Base-by-base conservation (phyloP, 2,329 filamentous ascomycete species). In the Bipolaris sorokiniana region DNA sequence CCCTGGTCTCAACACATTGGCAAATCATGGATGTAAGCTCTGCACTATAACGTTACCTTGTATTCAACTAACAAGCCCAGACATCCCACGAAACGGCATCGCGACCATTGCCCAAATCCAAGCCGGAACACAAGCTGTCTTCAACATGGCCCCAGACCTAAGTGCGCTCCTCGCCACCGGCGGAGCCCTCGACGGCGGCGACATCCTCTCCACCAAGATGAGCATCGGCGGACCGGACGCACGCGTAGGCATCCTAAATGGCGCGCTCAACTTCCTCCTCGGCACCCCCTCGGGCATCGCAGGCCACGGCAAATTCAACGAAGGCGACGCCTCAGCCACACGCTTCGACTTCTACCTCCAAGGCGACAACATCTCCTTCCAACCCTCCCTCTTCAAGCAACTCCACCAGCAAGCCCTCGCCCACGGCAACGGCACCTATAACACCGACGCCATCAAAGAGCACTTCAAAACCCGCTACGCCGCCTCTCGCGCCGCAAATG, bases 81-180 rank as follows among this genome's bases (percentile, higher is more conserved):
- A 78, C 58, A 66, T 80, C 20, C 77, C 77, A 7, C 76, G 74
- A 44, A 66, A 76, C 40, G 78, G 79, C 15, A 67, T 74, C 20
- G 73, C 76, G 49, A 77, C 69, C 44, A 67, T 72, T 7, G 64
- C 66, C 6, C 67, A 77, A 34, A 69, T 76, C 36, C 51, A 75
- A 48, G 62, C 73, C 11, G 72, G 72, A 5, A 73, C 70, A 1
- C 51, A 65, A 44, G 61, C 66, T 34, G 66, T 75, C 11, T 77
- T 76, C 68, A 76, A 77, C 61, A 77, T 79, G 75, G 74, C 68
- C 7, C 44, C 69, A 15, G 76, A 78, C 48, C 71, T 80, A 28
- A 62, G 65, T 11, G 60, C 62, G n/a, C 58, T 69, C 11, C 55
- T 68, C 15, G 54, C 66, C 2, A 40, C 46, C 7, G 51, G 62